Evolutionary conservation across 306 rosid genomes (phyloP), one percentile per base, ranked within the genome.

Genomic region (Quercus engelmannii): DNA sequence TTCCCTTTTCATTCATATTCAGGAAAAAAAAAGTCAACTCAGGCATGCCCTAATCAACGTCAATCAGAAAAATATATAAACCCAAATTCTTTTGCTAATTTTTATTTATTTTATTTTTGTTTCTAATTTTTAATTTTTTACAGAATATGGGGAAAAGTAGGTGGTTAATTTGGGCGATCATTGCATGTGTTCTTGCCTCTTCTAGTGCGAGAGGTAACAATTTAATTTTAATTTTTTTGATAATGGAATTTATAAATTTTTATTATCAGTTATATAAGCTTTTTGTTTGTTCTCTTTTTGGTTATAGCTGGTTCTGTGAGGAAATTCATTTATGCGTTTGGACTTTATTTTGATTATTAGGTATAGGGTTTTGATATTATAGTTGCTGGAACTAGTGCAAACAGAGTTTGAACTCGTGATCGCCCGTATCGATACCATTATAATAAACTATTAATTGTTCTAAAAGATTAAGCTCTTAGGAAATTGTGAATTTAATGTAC

Each of bases 161-260:
- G 77, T 86, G 93, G 91, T 80, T 91, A 71, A 41, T 88, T 25
- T 49, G 87, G 77, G 85, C 80, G 51, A 68, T 80, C 51, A 75
- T 76, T 74, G 67, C 85, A 5, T 88, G 88, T 46, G 33, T 88
- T 35, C 15, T 88, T 74, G 73, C 76, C 33, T 83, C 69, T 68
- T 87, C 94, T 4, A 74, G 84, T 55, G 87, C 84, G 59, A 87
- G 97, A 90, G 97, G 98, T 93, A 79, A 79, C 62, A 15, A 38
- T 38, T 38, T 38, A 38, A 8, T 38, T 38, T 38, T 38, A 38
- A 38, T 38, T 38, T 38, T 38, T 38, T 38, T 38, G 46, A 6
- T 38, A 7, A 12, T 49, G 70, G 23, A 69, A 62, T 70, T 83
- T 73, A 19, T 57, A 72, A 74, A 17, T 58, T 26, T 41, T 18